Evolutionary conservation across 2,329 filamentous ascomycete genomes (phyloP).

Genomic region (Knoxdaviesia capensis): DNA sequence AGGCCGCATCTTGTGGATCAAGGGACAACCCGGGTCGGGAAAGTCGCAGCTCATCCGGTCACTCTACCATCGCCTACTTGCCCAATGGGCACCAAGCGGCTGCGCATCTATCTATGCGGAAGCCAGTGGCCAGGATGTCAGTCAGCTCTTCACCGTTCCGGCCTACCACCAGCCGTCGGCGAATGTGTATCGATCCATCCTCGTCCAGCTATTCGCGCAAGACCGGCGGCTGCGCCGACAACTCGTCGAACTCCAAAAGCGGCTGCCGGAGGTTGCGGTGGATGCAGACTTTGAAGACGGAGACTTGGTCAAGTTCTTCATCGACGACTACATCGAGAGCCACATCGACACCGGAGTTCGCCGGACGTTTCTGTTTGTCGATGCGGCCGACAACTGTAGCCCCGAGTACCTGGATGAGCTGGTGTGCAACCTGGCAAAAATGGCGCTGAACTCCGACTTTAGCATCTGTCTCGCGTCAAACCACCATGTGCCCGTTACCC

Average conservation of each 20-base stretch:
- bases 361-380: constrained; percentile 14
- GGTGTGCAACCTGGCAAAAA: constrained; percentile 9
- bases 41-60: constrained; percentile 12
- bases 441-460: constrained; percentile 13
- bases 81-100: constrained; percentile 10
- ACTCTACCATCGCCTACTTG: constrained; percentile 9
- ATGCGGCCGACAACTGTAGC: constrained; percentile 10
- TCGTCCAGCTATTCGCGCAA: constrained; percentile 11
- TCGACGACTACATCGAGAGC: constrained; percentile 11
- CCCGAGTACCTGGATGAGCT: constrained; percentile 10
- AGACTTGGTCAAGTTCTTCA: constrained; percentile 12
- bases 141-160: constrained; percentile 6
- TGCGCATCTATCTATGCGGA: constrained; percentile 9
- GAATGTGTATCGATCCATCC: constrained; percentile 10
- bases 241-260: constrained; percentile 6
- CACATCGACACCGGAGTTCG: constrained; percentile 9
- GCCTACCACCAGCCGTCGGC: constrained; percentile 6
- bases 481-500: constrained; percentile 3
- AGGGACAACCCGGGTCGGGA: constrained; percentile 12
- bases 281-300: constrained; percentile 9
- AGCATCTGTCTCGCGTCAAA: constrained; percentile 13
- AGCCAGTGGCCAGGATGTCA: constrained; percentile 8
- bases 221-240: constrained; percentile 11
- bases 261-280: background rate
- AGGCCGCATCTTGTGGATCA: constrained; percentile 13